Evolutionary conservation across 148 eudicot species (phyloP).

Genomic region (Rhododendron ovatum): DNA sequence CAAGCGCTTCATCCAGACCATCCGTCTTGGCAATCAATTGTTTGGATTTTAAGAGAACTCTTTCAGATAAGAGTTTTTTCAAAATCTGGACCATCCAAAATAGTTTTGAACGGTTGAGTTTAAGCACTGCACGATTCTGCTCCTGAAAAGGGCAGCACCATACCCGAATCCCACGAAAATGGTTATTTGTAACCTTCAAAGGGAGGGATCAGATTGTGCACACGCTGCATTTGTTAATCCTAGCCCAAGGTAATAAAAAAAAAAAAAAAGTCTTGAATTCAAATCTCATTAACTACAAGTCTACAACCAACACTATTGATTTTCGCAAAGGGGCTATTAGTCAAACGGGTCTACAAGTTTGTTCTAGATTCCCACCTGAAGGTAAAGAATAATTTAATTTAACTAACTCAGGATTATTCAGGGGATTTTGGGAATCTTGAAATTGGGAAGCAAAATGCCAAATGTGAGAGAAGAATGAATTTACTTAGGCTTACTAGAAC

Average conservation of each 20-base stretch:
- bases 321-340: background rate
- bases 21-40: rapidly evolving
- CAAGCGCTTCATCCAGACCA: too few species aligned
- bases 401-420: too few species aligned
- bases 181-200: background rate
- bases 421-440: background rate
- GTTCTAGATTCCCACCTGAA: background rate
- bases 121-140: too few species aligned
- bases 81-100: too few species aligned
- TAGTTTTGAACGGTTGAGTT: too few species aligned
- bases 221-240: background rate
- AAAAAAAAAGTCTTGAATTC: too few species aligned
- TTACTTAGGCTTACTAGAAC: background rate
- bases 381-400: background rate
- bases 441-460: background rate
- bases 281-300: too few species aligned
- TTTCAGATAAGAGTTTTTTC: too few species aligned
- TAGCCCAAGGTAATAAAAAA: background rate
- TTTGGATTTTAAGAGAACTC: too few species aligned
- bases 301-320: too few species aligned
- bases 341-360: background rate
- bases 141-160: too few species aligned
- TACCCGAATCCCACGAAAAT: too few species aligned
- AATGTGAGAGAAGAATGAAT: background rate
- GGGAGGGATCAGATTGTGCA: background rate